These are phyloP conservation scores for Claviceps maximensis DNA, from an alignment of 2,329 filamentous ascomycete genomes.

Conservation along the genomic window DNA sequence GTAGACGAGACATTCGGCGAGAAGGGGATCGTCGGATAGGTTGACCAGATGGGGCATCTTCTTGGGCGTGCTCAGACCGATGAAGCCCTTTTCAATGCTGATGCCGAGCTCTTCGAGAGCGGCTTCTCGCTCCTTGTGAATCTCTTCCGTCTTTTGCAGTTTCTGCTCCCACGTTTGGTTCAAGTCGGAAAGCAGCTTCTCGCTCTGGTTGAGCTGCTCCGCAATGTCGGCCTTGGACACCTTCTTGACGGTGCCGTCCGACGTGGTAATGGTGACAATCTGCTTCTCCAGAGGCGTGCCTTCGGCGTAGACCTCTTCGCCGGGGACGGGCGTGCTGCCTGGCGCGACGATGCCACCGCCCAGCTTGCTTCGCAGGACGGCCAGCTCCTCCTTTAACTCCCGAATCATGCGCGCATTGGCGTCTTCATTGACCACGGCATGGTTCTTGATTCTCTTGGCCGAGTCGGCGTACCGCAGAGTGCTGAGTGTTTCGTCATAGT, in stretches of 20 bases:
- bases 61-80: constrained; percentile 89
- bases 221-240: constrained; percentile 97
- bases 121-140: constrained; percentile 92
- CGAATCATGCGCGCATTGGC: constrained; percentile 98
- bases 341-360: constrained; percentile 39
- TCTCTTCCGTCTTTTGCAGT: constrained; percentile 83
- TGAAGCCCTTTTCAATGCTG: constrained; percentile 96
- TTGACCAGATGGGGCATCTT: constrained; percentile 99
- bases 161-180: constrained; percentile 99
- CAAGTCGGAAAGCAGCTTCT: constrained; percentile 88
- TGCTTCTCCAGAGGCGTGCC: constrained; percentile 90
- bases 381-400: constrained; percentile 89
- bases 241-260: constrained; percentile 80
- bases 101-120: constrained; percentile 94
- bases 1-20: constrained; percentile 94
- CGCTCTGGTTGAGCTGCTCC: constrained; percentile 88
- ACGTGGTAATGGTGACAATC: constrained; percentile 81
- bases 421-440: constrained; percentile 97
- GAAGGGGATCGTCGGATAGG: constrained; percentile 80
- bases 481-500: constrained; percentile 94
- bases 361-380: constrained; percentile 75
- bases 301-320: constrained; percentile 78
- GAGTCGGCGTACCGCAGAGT: constrained; percentile 94
- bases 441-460: constrained; percentile 98
- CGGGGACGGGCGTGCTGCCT: constrained; percentile 36